A percentile compares a stretch with the other conserved stretches of the same genome.
Evolutionary conservation across 345 rosid genomes (phyloP).

Genomic region (Salix exigua): DNA sequence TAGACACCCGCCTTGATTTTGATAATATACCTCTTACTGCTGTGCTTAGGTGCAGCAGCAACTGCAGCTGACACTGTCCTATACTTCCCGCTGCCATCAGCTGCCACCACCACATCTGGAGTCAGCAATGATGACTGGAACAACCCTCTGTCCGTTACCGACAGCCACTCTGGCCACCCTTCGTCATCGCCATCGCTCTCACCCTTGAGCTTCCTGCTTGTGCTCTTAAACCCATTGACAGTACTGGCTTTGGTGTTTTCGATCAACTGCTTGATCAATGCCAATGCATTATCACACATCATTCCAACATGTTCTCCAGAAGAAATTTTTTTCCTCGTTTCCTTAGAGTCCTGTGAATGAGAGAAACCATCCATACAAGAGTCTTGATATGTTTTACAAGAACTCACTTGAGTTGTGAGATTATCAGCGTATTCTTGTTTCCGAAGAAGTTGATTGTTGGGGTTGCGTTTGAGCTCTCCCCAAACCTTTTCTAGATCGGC

Average conservation of each 20-base stretch:
- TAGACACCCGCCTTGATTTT: constrained; percentile 73
- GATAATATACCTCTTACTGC: constrained; percentile 58
- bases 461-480: constrained; percentile 50
- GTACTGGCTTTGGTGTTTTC: not conserved
- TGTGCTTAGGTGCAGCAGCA: constrained; percentile 59
- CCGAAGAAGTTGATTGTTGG: constrained; percentile 43
- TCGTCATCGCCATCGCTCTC: not conserved
- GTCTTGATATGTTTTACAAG: constrained; percentile 77
- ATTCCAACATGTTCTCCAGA: too few relatives aligned
- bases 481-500: constrained; percentile 60
- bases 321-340: too few relatives aligned
- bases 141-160: constrained; percentile 55
- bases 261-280: constrained; percentile 37
- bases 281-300: constrained; percentile 49
- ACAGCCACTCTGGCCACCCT: constrained; percentile 71
- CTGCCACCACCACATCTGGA: constrained; percentile 65
- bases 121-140: constrained; percentile 58
- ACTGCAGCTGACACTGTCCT: constrained; percentile 62
- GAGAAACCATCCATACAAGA: constrained; percentile 84
- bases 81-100: constrained; percentile 73
- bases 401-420: constrained; percentile 62
- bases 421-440: constrained; percentile 46
- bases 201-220: constrained; percentile 45
- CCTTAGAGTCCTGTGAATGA: constrained; percentile 26
- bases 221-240: constrained; percentile 26